Evolutionary conservation across 2,329 filamentous ascomycete genomes (phyloP).

Genomic region (Colletotrichum sp.): DNA sequence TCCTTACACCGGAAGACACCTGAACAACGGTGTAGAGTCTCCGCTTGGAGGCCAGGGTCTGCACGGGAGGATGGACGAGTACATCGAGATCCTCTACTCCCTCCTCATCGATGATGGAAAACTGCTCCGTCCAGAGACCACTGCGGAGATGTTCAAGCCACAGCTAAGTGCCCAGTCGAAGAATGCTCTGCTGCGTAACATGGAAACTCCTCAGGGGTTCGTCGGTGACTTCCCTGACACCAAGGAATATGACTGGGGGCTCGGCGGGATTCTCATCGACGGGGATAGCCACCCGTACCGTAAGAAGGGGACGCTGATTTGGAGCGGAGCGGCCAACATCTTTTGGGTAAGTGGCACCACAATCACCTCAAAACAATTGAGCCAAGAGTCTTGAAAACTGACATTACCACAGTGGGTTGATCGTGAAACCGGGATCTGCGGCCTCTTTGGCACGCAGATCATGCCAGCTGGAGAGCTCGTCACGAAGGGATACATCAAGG

Average conservation of each 20-base stretch:
- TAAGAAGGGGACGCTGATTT: constrained; percentile 42
- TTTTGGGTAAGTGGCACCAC: constrained; percentile 43
- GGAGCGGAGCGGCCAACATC: constrained; percentile 50
- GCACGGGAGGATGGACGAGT: constrained; percentile 41
- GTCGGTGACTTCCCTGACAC: constrained; percentile 34
- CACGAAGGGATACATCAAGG: constrained; percentile 34
- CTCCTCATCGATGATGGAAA: constrained; percentile 50
- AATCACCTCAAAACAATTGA: not conserved
- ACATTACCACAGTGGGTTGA: constrained; percentile 30
- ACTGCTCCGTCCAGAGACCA: constrained; percentile 45
- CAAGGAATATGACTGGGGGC: constrained; percentile 42
- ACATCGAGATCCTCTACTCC: constrained; percentile 47
- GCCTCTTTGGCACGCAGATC: constrained; percentile 46
- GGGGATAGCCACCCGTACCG: constrained; percentile 39
- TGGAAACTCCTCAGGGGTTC: constrained; percentile 27
- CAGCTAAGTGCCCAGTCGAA: constrained; percentile 37
- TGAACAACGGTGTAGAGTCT: constrained; percentile 15
- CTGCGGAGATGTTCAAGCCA: constrained; percentile 49
- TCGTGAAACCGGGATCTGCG: constrained; percentile 40
- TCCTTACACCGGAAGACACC: not conserved
- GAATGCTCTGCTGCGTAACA: constrained; percentile 26
- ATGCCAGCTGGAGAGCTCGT: constrained; percentile 42
- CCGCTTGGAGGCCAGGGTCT: constrained; percentile 39
- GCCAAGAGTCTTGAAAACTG: not conserved
- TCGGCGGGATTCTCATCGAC: constrained; percentile 45